These are phyloP conservation scores for Camelina laxa DNA, from an alignment of 345 rosid species.

Conservation along the genomic window DNA sequence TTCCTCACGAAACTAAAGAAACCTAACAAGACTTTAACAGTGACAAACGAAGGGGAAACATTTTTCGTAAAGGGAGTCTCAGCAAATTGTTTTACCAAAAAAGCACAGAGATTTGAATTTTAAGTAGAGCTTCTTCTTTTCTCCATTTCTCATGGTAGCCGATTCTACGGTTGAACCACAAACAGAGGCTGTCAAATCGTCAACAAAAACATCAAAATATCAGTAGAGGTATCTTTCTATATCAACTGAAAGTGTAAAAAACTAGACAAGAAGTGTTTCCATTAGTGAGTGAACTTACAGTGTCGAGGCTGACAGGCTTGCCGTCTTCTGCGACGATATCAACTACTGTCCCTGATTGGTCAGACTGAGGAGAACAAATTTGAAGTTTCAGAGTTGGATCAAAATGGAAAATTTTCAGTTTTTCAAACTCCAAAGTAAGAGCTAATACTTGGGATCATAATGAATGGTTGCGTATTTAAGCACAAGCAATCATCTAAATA, in stretches of 20 bases:
- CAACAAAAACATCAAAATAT: neutral
- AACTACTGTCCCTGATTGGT: constrained; percentile 75
- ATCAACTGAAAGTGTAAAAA: neutral
- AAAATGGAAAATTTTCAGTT: too few relatives aligned
- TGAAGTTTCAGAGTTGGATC: constrained; percentile 27
- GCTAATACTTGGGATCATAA: neutral
- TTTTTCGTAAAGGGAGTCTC: constrained; percentile 8
- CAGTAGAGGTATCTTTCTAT: constrained; percentile 17
- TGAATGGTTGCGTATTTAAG: neutral
- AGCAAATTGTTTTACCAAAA: constrained; percentile 27
- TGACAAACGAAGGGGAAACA: constrained; percentile 7
- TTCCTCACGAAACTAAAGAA: constrained; percentile 24
- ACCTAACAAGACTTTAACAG: constrained; percentile 34
- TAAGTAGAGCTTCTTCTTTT: constrained; percentile 9
- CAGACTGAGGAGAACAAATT: constrained; percentile 53
- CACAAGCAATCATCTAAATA: neutral
- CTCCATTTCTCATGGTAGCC: constrained; percentile 20
- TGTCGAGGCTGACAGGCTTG: constrained; percentile 72
- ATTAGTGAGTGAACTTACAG: constrained; percentile 52
- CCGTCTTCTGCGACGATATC: constrained; percentile 80
- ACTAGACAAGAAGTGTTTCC: neutral
- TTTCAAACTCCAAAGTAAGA: neutral
- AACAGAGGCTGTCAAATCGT: constrained; percentile 64
- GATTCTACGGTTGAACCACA: constrained; percentile 68
- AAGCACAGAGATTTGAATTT: constrained; percentile 18